These are phyloP conservation scores for Apiotrichum porosum DNA, from an alignment of 1,284 basidiomycete genomes.

Conservation along the genomic window DNA sequence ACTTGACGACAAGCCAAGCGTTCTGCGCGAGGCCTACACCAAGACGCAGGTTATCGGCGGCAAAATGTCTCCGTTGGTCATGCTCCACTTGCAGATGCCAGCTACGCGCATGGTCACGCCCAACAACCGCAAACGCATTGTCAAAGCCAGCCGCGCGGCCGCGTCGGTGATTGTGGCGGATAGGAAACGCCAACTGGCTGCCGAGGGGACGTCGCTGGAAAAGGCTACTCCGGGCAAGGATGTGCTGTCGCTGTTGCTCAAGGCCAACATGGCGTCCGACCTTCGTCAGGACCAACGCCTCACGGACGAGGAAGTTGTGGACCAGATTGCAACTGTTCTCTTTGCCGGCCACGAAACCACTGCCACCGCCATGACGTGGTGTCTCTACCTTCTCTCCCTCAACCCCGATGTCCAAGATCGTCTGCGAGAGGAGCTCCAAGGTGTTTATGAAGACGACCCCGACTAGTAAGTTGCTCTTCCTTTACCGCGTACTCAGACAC, in stretches of 20 bases:
- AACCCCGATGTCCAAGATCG: slow-evolving; percentile 55
- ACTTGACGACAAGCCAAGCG: slow-evolving; percentile 51
- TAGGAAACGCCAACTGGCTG: background rate
- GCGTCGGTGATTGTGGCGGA: background rate
- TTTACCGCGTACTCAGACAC: background rate
- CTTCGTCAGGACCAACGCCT: slow-evolving; percentile 56
- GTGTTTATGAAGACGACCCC: slow-evolving; percentile 9
- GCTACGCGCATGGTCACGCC: background rate
- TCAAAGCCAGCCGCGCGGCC: background rate
- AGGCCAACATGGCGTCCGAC: slow-evolving; percentile 58
- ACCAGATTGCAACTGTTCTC: slow-evolving; percentile 72
- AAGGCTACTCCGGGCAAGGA: slow-evolving; percentile 48
- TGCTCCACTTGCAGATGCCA: slow-evolving; percentile 9
- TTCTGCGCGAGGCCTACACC: slow-evolving; percentile 50
- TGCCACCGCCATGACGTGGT: slow-evolving; percentile 54
- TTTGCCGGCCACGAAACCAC: slow-evolving; percentile 69
- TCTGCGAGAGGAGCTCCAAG: slow-evolving; percentile 56
- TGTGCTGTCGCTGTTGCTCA: slow-evolving; percentile 54
- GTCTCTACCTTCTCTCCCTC: slow-evolving; percentile 54
- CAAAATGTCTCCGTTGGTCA: slow-evolving; percentile 1
- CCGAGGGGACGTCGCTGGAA: slow-evolving; percentile 26
- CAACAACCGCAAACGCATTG: background rate
- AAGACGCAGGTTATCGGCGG: slow-evolving; percentile 55
- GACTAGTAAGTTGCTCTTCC: background rate
- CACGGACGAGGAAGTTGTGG: slow-evolving; percentile 62